Evolutionary conservation across 768 basidiomycete species (phyloP), one percentile per base, ranked within the genome.

Genomic region (Crepidotus variabilis): DNA sequence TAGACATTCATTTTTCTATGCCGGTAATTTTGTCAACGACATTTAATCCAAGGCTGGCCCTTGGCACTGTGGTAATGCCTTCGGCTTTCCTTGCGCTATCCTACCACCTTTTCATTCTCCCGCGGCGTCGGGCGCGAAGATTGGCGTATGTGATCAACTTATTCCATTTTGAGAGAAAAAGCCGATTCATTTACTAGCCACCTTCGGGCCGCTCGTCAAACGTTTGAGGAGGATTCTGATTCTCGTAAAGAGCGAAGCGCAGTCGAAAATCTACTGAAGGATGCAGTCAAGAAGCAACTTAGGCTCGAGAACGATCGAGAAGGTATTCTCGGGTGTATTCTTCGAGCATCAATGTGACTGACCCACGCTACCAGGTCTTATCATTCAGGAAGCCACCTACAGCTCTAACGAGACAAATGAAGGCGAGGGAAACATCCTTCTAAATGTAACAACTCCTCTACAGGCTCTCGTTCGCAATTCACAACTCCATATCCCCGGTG

Each of bases 401-500:
- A 88, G 88, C 16, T 77, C 82, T 47, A 71, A 75, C 23, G 77
- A 80, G 63, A 69, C 69, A 54, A 78, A 78, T 52, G 76, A 76
- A 51, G 81, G 76, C 53, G 74, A 76, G 8, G 74, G 80, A 56
- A 82, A 82, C 51, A 75, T 90, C 28, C 72, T 78, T 46, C 74
- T 91, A 47, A 87, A 94, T 67, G 92, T 95, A 39, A 92, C 88
- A 3, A 75, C 90, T 45, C 83, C 93, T 6, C 67, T 95, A 51
- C 93, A 94, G 73, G 85, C 89, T 18, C 75, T 94, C 20, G 90
- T 96, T 50, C 79, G 82, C 63, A 81, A 86, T 60, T 87, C 88
- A 36, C 90, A 92, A 65, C 66, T 97, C 51, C 82, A 85, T 65
- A 86, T 95, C 59, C 84, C 92, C 43, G 84, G 84, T 51, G 86